phyloP scores from a whole-genome alignment of 2,329 filamentous ascomycete genomes.

The Periconia digitata region DNA sequence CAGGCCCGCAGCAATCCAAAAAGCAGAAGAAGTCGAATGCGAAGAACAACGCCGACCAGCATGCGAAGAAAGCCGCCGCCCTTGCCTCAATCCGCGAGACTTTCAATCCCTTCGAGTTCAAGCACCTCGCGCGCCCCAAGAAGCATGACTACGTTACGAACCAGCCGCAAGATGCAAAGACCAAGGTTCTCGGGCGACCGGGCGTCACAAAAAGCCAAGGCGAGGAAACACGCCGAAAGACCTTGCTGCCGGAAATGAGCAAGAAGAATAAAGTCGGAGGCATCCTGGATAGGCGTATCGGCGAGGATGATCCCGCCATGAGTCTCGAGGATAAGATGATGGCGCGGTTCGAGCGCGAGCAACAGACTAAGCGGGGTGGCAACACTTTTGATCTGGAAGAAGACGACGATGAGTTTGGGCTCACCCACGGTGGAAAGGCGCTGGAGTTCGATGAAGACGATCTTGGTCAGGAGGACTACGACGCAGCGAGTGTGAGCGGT shows the following conservation, averaged over 20 bases:
- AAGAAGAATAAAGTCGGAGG: slow-evolving; percentile 87
- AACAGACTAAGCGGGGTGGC: slow-evolving; percentile 75
- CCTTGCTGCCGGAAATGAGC: slow-evolving; percentile 87
- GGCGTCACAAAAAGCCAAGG: slow-evolving; percentile 82
- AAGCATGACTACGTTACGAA: slow-evolving; percentile 84
- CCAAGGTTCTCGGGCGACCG: slow-evolving; percentile 69
- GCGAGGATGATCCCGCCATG: slow-evolving; percentile 93
- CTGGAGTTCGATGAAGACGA: slow-evolving; percentile 62
- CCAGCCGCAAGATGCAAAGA: slow-evolving; percentile 54
- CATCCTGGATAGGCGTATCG: slow-evolving; percentile 89
- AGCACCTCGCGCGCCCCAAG: slow-evolving; percentile 71
- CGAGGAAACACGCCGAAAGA: slow-evolving; percentile 83
- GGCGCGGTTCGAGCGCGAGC: slow-evolving; percentile 87
- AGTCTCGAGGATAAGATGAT: slow-evolving; percentile 89
- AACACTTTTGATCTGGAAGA: slow-evolving; percentile 91
- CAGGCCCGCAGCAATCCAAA: slow-evolving; percentile 90
- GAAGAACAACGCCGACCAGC: slow-evolving; percentile 68
- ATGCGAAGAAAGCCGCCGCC: slow-evolving; percentile 73
- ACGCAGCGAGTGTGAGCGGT: slow-evolving; percentile 70
- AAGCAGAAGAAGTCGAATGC: slow-evolving; percentile 78
- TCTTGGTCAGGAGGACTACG: slow-evolving; percentile 68
- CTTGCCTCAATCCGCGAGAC: slow-evolving; percentile 87
- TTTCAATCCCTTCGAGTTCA: slow-evolving; percentile 98
- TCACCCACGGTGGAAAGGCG: slow-evolving; percentile 83
- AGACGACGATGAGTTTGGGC: slow-evolving; percentile 67